Evolutionary conservation across 306 rosid species (phyloP).

Genomic region (Herpetospermum pedunculosum): DNA sequence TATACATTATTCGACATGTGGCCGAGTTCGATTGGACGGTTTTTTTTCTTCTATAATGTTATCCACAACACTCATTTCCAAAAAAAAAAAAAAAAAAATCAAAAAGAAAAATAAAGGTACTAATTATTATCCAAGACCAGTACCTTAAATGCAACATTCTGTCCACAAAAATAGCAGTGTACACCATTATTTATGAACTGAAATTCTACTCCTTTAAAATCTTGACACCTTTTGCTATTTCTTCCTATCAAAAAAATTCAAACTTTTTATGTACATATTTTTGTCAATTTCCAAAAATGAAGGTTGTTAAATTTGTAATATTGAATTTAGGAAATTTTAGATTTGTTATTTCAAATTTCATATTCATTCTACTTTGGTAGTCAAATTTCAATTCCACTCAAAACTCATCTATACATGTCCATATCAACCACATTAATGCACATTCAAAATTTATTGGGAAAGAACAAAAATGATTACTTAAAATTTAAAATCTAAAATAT

Average conservation of each 20-base stretch:
- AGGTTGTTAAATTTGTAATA: not conserved
- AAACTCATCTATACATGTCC: too few relatives aligned
- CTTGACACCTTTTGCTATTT: not conserved
- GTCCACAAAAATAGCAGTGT: not conserved
- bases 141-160: not conserved
- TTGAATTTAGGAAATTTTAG: too few relatives aligned
- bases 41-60: not conserved
- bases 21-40: not conserved
- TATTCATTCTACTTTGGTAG: too few relatives aligned
- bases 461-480: too few relatives aligned
- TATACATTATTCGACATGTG: not conserved
- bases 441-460: too few relatives aligned
- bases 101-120: not conserved
- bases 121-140: not conserved
- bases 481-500: too few relatives aligned
- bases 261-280: not conserved
- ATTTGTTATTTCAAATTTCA: too few relatives aligned
- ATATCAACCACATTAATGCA: too few relatives aligned
- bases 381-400: too few relatives aligned
- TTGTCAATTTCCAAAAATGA: not conserved
- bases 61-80: not conserved
- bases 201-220: not conserved
- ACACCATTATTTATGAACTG: not conserved
- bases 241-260: not conserved
- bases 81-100: not conserved